phyloP scores from a whole-genome alignment of 164 flowering plant genomes.

The Tetracentron sinense region DNA sequence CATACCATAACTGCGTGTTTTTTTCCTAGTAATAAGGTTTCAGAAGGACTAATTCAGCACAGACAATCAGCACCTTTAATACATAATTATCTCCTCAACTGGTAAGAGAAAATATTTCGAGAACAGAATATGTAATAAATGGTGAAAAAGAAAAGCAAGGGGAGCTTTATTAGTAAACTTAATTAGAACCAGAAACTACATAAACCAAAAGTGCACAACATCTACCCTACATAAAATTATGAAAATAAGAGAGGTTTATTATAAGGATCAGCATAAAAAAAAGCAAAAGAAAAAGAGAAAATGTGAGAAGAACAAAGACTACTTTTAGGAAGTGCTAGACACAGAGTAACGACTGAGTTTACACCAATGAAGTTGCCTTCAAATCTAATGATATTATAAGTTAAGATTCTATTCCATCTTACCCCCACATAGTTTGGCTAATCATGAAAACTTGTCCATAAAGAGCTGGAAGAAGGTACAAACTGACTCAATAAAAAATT shows the following conservation, averaged over 20 bases:
- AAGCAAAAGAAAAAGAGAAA: no score
- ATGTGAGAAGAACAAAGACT: no score
- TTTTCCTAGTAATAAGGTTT: constrained; percentile 36
- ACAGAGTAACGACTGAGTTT: no score
- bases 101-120: background rate
- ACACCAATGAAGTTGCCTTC: no score
- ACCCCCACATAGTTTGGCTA: background rate
- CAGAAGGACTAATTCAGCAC: background rate
- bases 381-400: no score
- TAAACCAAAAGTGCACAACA: background rate
- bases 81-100: background rate
- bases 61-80: background rate
- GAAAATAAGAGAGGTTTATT: no score
- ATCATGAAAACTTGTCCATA: background rate
- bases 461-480: background rate
- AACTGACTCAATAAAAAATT: no score
- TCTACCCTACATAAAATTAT: no score
- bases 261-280: no score
- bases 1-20: constrained; percentile 42
- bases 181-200: background rate
- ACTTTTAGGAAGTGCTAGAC: no score
- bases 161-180: background rate
- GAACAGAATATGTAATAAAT: background rate
- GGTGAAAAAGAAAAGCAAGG: background rate
- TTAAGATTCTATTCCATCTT: no score